Conservation (phyloP, 2,329 filamentous ascomycete species). For the Alternaria burnsii region DNA sequence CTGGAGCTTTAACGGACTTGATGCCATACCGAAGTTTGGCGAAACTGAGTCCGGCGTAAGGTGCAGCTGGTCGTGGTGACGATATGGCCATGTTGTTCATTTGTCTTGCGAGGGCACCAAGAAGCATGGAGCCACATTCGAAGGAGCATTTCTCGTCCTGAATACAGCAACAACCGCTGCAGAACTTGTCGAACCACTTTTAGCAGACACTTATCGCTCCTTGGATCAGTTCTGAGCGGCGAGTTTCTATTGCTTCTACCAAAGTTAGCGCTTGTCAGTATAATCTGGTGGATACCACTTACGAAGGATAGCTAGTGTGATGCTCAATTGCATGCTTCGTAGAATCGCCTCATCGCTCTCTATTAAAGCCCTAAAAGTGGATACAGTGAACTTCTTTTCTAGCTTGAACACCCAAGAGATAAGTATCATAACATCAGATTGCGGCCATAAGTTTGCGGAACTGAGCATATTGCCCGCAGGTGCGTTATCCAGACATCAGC, state of each 20-base stretch:
- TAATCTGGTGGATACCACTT: neutral
- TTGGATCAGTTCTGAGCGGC: neutral
- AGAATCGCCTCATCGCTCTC: constrained; percentile 7
- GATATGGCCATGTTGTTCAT: constrained; percentile 15
- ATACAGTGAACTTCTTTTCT: constrained; percentile 15
- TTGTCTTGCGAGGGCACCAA: constrained; percentile 29
- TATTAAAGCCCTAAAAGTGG: constrained; percentile 11
- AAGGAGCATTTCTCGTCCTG: neutral
- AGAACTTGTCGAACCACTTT: neutral
- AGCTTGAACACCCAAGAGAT: constrained; percentile 31
- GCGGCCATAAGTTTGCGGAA: constrained; percentile 21
- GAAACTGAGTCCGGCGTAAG: constrained; percentile 20
- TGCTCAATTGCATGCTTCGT: constrained; percentile 18
- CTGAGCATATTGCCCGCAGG: constrained; percentile 3
- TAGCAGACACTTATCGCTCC: neutral
- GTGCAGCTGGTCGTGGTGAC: constrained; percentile 15
- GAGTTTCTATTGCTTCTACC: neutral
- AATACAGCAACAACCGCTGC: neutral
- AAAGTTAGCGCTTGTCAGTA: neutral
- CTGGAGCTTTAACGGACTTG: constrained; percentile 1
- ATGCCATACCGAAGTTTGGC: neutral
- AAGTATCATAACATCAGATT: constrained; percentile 35
- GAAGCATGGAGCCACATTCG: constrained; percentile 24
- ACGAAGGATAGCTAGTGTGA: constrained; percentile 16
- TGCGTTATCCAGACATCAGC: constrained; percentile 54